Base-by-base conservation (phyloP, 768 basidiomycete genomes). In the Leccinum truebloodii region DNA sequence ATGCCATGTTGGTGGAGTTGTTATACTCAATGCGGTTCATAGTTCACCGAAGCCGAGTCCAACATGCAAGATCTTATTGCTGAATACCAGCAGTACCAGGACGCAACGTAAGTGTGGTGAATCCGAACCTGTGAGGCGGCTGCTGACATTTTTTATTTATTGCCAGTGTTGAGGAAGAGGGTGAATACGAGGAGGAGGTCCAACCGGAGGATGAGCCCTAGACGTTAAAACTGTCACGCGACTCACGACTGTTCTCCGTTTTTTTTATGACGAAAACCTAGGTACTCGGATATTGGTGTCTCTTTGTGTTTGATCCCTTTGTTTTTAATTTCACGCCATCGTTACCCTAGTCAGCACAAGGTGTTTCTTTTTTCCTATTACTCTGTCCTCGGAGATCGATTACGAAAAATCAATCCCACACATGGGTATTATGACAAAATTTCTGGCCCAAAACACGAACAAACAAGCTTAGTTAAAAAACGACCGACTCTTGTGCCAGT, bases 61-160 rank as follows among this genome's bases (percentile, higher is more conserved):
- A 98, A 98, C 86, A 95, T 98, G 94, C 94, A 97, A 75, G 96
- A 98, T 81, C 82, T 98, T 65, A 92, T 98, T 62, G 94, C 95
- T 55, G 96, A 98, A 79, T 98, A 97, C 79, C 94, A 96, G 74
- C 93, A 94, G 77, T 94, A 94, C 79, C 92, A 94, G 79, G 92
- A 94, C 71, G 92, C 92, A 48, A 94, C 92, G 90, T 94, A 77
- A 63, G 91, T 86, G 14, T n/a, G 6, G 12, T 46, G 4, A 63
- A 34, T 4, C 5, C 6, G 4, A 3, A 1, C 41, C 13, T 18
- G 20, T 6, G 12, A 58, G 20, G 49, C 5, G 28, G n/a, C 63
- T 70, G 4, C 70, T 69, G n/a, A 49, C 54, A 22, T 48, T 16
- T 20, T 14, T 13, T 3, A 20, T 63, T 8, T n/a, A 5, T 24